Base-by-base conservation (phyloP, 768 basidiomycete genomes). In the Nevesoporus exiguus region DNA sequence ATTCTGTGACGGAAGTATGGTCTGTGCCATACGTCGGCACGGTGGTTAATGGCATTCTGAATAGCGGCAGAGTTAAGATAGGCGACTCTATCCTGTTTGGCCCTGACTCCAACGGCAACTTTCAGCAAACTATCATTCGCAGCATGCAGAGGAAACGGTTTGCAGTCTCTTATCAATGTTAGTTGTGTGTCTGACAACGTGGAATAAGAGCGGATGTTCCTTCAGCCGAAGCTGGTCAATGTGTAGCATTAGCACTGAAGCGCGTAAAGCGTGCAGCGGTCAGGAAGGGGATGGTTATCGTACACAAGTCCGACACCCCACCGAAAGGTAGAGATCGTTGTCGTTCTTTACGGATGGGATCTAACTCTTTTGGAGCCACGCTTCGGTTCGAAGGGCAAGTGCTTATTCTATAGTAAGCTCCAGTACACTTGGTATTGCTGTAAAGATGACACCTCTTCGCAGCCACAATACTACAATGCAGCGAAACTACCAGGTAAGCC, bases 381-480 rank as follows among this genome's bases (percentile, higher is more conserved):
- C 79, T 83, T 41, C 80, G 83, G 60, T 99, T 99, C 64, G 92
- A 98, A 68, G 96, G 93, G 14, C 90, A 94, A 70, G 90, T 96
- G 7, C 79, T 99, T 51, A 88, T 98, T 47, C 73, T 99, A 52
- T 97, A 96, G 90, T 92, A 73, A 61, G 87, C 74, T 10, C 10
- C 24, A n/a, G 27, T 22, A 27, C 31, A 0, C 11, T 31, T 29
- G 15, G 11, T 14, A 14, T 48, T 46, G 33, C 22, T 30, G 13
- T 22, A 43, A 52, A n/a, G 25, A 19, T 57, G 53, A 61, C 51
- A 21, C 41, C 13, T 36, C 15, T 36, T 52, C 48, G 24, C 56
- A 92, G 89, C 64, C 92, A 94, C 69, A 94, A 94, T 65, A 93
- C 92, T 40, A 97, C 94, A 22, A 76, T 97, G 58, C 94, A 97